Evolutionary conservation across 2,329 filamentous ascomycete genomes (phyloP).

Genomic region (Scytalidium sp.): DNA sequence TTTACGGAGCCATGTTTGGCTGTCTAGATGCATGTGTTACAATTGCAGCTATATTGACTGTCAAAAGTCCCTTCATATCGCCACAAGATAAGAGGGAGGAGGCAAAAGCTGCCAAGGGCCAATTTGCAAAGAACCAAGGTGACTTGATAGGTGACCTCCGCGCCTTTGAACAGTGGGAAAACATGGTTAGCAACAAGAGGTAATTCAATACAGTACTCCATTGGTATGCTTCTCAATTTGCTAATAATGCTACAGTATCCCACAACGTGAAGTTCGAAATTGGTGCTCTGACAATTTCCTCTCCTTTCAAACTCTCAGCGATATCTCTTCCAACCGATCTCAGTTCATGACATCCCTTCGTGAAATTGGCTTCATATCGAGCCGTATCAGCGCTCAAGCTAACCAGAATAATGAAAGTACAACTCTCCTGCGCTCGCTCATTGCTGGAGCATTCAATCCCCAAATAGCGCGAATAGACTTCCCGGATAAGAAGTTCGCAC

Average conservation of each 20-base stretch:
- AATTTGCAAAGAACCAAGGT: conserved; percentile 75
- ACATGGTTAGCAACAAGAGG: conserved; percentile 56
- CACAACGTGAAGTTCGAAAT: conserved; percentile 60
- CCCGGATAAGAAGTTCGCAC: conserved; percentile 92
- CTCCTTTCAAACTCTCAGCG: conserved; percentile 76
- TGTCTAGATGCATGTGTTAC: conserved; percentile 86
- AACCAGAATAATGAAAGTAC: conserved; percentile 46
- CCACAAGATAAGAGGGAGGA: conserved; percentile 81
- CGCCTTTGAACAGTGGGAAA: conserved; percentile 80
- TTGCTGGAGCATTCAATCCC: conserved; percentile 56
- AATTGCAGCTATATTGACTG: conserved; percentile 89
- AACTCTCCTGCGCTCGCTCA: conserved; percentile 29
- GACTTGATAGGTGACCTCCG: conserved; percentile 85
- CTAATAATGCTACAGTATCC: conserved; percentile 29
- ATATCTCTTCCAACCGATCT: conserved; percentile 81
- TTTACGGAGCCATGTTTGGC: conserved; percentile 90
- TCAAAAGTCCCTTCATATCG: conserved; percentile 80
- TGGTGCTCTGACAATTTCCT: conserved; percentile 90
- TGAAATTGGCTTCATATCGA: conserved; percentile 73
- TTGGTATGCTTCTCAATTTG: too few relatives aligned
- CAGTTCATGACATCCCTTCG: conserved; percentile 85
- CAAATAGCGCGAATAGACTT: conserved; percentile 91
- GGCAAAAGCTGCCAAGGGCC: conserved; percentile 70
- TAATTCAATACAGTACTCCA: background rate
- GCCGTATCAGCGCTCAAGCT: conserved; percentile 27